Base-by-base conservation (phyloP, 2,329 filamentous ascomycete species). In the Beauveria bassiana region DNA sequence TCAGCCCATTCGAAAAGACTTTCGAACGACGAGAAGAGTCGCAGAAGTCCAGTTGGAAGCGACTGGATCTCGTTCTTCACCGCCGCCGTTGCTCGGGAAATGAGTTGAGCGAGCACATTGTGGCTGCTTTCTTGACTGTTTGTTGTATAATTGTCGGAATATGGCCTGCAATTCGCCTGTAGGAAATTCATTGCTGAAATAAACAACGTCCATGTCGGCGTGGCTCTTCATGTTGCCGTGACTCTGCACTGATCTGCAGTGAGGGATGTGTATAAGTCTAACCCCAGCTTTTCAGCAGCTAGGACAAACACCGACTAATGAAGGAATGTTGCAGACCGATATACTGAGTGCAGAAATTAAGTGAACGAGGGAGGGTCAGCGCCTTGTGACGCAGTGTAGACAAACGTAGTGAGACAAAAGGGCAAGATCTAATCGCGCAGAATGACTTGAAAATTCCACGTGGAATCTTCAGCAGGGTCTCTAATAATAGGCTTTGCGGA, bases 11-110 rank as follows among this genome's bases (percentile, higher is more conserved):
- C 65, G 2, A 75, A 65, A 8, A 80, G 63, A 4, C 67, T 72
- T 52, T 77, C 71, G 51, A 79, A 77, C 0, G 71, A 65, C 4
- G 73, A 73, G 22, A 79, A 63, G 7, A 72, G 56, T 4, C 61
- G 47, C 53, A 64, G 70, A 16, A 75, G 31, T 6, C 34, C 51
- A 2, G 59, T 28, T 24, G 52, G 59, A 14, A 61, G 52, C n/a
- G 38, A 26, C 7, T 22, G 7, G 6, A 61, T 24, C 31, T 61
- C 52, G 14, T 61, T 42, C 26, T 50, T 38, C 9, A 61, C 42
- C 6, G 47, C 59, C 16, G n/a, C 20, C 4, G 52, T 57, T 4
- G 43, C 31, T 24, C 42, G 38, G 5, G 40, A 18, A 2, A 61
- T 14, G 38, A 56, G 38, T 3, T 28, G 38, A 49, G 10, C 28